phyloP scores from a whole-genome alignment of 2,329 filamentous ascomycete genomes.

The Thelonectria rubi region DNA sequence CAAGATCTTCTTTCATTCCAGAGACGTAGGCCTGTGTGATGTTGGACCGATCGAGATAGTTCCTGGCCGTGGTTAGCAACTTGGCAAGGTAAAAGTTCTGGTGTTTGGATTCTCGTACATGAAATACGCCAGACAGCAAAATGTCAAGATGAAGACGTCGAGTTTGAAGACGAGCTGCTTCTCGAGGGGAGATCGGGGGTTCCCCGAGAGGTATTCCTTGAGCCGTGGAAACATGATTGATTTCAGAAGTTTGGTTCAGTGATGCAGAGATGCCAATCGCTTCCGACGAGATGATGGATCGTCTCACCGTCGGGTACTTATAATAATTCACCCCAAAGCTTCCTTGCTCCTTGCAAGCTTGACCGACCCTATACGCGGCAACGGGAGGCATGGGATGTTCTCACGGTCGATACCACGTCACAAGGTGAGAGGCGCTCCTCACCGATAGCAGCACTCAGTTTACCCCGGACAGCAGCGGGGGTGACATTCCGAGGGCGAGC shows the following conservation, averaged over 20 bases:
- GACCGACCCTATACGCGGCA: not conserved
- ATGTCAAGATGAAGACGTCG: conserved; percentile 39
- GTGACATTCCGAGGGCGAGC: conserved; percentile 6
- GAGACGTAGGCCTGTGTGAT: conserved; percentile 49
- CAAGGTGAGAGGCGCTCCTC: conserved; percentile 23
- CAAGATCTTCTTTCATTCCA: conserved; percentile 58
- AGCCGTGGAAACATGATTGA: conserved; percentile 12
- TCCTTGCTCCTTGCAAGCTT: not conserved
- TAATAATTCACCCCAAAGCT: conserved; percentile 3
- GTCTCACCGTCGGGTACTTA: conserved; percentile 8
- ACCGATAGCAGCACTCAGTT: conserved; percentile 2
- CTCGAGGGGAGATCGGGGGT: conserved; percentile 17
- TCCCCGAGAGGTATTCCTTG: conserved; percentile 14
- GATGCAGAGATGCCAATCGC: not conserved
- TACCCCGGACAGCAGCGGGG: conserved; percentile 21
- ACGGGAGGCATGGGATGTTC: conserved; percentile 1
- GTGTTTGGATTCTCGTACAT: conserved; percentile 31
- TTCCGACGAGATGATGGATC: too few species aligned
- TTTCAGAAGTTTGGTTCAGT: not conserved
- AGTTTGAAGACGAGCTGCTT: conserved; percentile 27
- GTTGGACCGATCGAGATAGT: conserved; percentile 44
- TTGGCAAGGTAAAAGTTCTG: too few species aligned
- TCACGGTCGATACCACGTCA: conserved; percentile 12
- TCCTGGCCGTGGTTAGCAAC: conserved; percentile 46
- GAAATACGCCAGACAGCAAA: conserved; percentile 45